phyloP scores from a whole-genome alignment of 108 stramenopile species.

The Skeletonema grethae region DNA sequence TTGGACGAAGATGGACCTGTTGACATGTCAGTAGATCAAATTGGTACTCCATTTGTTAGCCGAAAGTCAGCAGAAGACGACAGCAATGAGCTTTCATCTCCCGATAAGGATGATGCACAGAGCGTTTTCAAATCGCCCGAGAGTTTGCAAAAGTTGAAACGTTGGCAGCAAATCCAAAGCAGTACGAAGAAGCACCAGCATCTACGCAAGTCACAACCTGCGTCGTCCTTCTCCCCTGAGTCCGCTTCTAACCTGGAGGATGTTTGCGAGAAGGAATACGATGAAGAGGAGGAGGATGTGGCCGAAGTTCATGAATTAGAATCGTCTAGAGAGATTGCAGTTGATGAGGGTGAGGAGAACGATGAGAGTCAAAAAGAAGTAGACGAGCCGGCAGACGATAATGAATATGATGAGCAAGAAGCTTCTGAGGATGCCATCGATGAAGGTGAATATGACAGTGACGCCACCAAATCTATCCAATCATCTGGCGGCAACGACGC shows the following conservation, averaged over 20 bases:
- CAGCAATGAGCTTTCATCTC: not conserved
- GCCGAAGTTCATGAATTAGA: not conserved
- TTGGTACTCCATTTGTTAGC: not conserved
- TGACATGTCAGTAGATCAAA: conserved; percentile 9
- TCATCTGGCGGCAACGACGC: not conserved
- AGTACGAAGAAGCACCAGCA: conserved; percentile 1
- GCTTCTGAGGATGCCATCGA: not conserved
- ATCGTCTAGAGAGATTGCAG: not conserved
- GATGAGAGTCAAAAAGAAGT: not conserved
- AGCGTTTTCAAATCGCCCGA: not conserved
- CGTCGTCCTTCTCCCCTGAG: not conserved
- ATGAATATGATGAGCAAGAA: conserved; percentile 16
- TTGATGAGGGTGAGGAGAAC: not conserved
- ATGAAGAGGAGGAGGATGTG: not conserved
- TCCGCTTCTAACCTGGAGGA: not conserved
- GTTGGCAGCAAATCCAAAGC: not conserved
- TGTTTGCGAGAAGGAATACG: not conserved
- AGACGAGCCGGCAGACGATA: not conserved
- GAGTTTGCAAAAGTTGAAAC: conserved; percentile 1
- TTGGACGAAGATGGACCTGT: not conserved
- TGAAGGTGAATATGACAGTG: not conserved
- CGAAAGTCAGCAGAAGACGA: conserved; percentile 4
- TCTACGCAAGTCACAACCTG: not conserved
- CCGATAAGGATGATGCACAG: not conserved
- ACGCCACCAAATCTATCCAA: conserved; percentile 4